Evolutionary conservation across 441 rosid species (phyloP).

Genomic region (Gossypium davidsonii): DNA sequence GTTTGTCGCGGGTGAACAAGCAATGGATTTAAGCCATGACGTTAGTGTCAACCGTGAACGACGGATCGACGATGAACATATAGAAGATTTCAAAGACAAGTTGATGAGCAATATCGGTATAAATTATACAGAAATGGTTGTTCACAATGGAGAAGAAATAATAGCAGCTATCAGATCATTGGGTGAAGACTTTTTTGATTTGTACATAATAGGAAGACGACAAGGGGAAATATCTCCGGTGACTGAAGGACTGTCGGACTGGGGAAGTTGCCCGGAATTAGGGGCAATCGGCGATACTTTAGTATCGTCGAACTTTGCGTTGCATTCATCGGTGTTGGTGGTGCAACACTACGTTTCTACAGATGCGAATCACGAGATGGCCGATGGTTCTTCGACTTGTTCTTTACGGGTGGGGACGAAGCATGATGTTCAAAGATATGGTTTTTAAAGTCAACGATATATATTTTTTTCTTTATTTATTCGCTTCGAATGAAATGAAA

Average conservation of each 20-base stretch:
- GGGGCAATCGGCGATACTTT: conserved; percentile 11
- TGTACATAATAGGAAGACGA: conserved; percentile 37
- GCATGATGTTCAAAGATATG: neutral
- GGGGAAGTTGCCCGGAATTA: conserved; percentile 9
- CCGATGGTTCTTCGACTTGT: neutral
- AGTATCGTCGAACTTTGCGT: conserved; percentile 5
- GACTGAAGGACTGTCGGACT: neutral
- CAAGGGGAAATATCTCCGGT: neutral
- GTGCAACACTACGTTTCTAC: conserved; percentile 4
- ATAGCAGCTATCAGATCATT: conserved; percentile 7
- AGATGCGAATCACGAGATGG: neutral
- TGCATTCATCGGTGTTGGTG: conserved; percentile 5
- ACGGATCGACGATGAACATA: conserved; percentile 24
- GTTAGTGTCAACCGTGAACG: conserved; percentile 15
- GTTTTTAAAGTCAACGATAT: neutral
- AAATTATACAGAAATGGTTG: conserved; percentile 26
- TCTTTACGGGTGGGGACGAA: neutral
- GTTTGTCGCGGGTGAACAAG: conserved; percentile 21
- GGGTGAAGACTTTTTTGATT: conserved; percentile 16
- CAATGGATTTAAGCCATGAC: neutral
- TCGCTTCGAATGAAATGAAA: neutral
- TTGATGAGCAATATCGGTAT: conserved; percentile 21
- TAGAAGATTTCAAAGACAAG: conserved; percentile 33
- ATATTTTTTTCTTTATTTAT: neutral
- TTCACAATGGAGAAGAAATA: conserved; percentile 25